Base-by-base conservation (phyloP, 2,329 filamentous ascomycete genomes). In the Diplodia scrobiculata region DNA sequence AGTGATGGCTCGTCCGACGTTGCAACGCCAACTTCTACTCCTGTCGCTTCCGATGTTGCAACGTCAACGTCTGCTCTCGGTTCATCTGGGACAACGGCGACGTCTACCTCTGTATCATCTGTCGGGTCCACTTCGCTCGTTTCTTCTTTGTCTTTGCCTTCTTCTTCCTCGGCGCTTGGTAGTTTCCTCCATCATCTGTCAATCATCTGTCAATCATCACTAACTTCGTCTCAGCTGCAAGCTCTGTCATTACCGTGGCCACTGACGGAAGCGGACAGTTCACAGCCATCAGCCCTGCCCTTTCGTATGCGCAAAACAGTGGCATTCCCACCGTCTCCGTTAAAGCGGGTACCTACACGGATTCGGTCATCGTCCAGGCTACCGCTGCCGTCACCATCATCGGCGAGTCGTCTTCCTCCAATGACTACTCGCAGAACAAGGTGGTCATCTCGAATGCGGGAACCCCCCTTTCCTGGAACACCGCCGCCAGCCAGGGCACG, bases 341-440 rank as follows among this genome's bases (percentile, higher is more conserved):
- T 19, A 74, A 78, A 5, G 75, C 79, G 1, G 81, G 81, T 14
- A 82, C 79, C 0, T 83, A 83, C 66, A 76, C 76, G 6, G 80
- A 83, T 64, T 73, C 75, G 6, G 71, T 83, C 27, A 74, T 74
- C 0, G 73, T 83, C 4, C 69, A 72, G 9, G 80, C 76, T 2
- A 80, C 78, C 0, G 75, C 77, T 1, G 73, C 79, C 0, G 77
- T 83, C 11, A 81, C 80, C 0, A 72, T 83, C 14, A 68, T 79
- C 13, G 81, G 79, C 6, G 69, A 68, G 21, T 68, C 70, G 0
- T 68, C 73, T 0, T 71, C 70, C 6, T 63, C 71, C 29, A 70
- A 67, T 48, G 75, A 74, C 63, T 79, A 76, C 66, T 72, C 74
- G 7, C 69, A 75, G 38, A 81, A 81, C 55, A 69, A 77, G 59